phyloP scores from a whole-genome alignment of 1,284 basidiomycete species.

The Pterula multifida region DNA sequence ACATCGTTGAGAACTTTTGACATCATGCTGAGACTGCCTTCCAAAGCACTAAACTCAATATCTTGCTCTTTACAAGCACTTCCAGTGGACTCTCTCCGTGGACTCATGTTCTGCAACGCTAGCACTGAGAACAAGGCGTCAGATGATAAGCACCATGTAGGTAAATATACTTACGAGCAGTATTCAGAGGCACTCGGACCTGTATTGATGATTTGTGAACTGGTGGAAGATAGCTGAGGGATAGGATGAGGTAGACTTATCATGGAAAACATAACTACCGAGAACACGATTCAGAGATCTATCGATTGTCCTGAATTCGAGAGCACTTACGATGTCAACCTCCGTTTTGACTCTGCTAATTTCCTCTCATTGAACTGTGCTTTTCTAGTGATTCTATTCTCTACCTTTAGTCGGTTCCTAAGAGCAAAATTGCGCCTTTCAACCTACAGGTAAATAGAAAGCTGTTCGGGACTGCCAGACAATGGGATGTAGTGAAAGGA shows the following conservation, averaged over 20 bases:
- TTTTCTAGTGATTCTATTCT: constrained; percentile 66
- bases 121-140: constrained; percentile 50
- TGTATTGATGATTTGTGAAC: constrained; percentile 32
- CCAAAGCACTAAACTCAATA: constrained; percentile 71
- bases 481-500: not conserved
- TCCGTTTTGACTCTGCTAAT: constrained; percentile 68
- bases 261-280: constrained; percentile 69
- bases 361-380: constrained; percentile 78
- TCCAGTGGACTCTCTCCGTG: constrained; percentile 23
- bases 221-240: no score
- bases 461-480: not conserved
- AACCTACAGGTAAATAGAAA: not conserved
- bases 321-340: constrained; percentile 59
- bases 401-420: constrained; percentile 30
- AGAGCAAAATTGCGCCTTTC: not conserved
- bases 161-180: constrained; percentile 63
- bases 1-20: constrained; percentile 46
- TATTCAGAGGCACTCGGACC: constrained; percentile 87
- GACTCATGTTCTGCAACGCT: constrained; percentile 84
- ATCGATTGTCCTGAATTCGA: not conserved
- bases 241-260: constrained; percentile 28
- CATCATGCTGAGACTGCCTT: constrained; percentile 82
- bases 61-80: constrained; percentile 38
- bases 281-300: not conserved
- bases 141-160: not conserved